Evolutionary conservation across 164 flowering plant species (phyloP).

Genomic region (Warburgia ugandensis): DNA sequence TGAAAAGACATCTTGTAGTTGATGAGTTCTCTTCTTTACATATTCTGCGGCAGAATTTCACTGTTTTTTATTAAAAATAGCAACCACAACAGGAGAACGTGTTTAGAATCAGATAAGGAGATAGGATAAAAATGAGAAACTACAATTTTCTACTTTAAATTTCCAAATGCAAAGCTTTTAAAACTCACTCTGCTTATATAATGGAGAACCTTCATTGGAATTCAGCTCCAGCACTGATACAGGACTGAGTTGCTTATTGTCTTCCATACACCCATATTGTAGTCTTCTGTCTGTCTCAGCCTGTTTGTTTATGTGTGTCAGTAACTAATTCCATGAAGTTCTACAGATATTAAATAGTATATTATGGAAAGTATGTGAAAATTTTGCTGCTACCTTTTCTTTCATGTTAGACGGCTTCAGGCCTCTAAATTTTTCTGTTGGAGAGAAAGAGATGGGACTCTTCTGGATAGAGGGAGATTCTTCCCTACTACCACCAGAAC

Average conservation of each 20-base stretch:
- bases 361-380: too few species aligned
- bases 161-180: too few species aligned
- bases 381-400: too few species aligned
- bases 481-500: slow-evolving; percentile 24
- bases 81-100: background rate
- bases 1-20: slow-evolving; percentile 6
- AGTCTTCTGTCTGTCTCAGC: slow-evolving; percentile 16
- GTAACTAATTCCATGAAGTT: background rate
- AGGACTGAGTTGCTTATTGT: slow-evolving; percentile 40
- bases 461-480: slow-evolving; percentile 7
- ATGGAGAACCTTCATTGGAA: slow-evolving; percentile 16
- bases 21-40: slow-evolving; percentile 10
- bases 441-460: background rate
- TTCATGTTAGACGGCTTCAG: slow-evolving; percentile 1
- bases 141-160: too few species aligned
- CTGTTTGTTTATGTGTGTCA: slow-evolving; percentile 21
- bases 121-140: background rate
- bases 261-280: slow-evolving; percentile 21
- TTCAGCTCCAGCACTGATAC: slow-evolving; percentile 38
- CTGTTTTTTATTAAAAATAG: slow-evolving; percentile 24
- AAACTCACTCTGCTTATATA: slow-evolving; percentile 15
- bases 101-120: background rate
- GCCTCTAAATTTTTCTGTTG: slow-evolving; percentile 6
- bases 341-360: too few species aligned
- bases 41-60: slow-evolving; percentile 2